A percentile compares a stretch with the other conserved stretches of the same genome.
phyloP scores from a whole-genome alignment of 306 rosid species.

The Vigna trinervia region DNA sequence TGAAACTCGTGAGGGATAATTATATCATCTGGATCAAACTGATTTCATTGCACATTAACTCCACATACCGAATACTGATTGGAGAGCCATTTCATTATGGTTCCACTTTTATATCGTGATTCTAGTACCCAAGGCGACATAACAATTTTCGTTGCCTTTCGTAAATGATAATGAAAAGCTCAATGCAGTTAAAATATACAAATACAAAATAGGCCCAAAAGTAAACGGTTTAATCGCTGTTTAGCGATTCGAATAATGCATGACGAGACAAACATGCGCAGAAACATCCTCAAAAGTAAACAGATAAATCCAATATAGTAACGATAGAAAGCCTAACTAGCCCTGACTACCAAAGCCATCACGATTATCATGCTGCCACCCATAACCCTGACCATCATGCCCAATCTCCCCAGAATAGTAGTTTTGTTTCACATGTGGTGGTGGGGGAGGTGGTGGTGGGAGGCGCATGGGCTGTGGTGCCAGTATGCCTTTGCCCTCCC shows the following conservation, averaged over 20 bases:
- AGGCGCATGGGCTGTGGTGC: conserved; percentile 67
- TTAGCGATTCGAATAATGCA: conserved; percentile 35
- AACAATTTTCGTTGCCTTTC: not conserved
- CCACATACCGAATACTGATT: not conserved
- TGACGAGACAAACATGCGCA: conserved; percentile 16
- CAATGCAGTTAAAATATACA: conserved; percentile 38
- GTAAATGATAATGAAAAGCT: conserved; percentile 34
- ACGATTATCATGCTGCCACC: conserved; percentile 73
- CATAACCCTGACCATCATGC: conserved; percentile 69
- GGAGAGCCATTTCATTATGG: not conserved
- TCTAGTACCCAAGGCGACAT: not conserved
- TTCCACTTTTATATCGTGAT: not conserved
- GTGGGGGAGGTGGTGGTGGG: conserved; percentile 76
- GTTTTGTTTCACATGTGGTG: conserved; percentile 63
- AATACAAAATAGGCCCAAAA: conserved; percentile 27
- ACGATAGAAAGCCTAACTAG: conserved; percentile 38
- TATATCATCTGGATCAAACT: not conserved
- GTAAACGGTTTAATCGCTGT: conserved; percentile 24
- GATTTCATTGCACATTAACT: not conserved
- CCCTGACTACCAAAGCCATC: conserved; percentile 70
- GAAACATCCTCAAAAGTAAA: conserved; percentile 35
- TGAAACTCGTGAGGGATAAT: not conserved
- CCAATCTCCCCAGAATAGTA: conserved; percentile 65
- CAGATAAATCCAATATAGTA: conserved; percentile 23
- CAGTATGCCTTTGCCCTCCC: conserved; percentile 79